Evolutionary conservation across 768 basidiomycete genomes (phyloP).

Genomic region (Boletus sp.): DNA sequence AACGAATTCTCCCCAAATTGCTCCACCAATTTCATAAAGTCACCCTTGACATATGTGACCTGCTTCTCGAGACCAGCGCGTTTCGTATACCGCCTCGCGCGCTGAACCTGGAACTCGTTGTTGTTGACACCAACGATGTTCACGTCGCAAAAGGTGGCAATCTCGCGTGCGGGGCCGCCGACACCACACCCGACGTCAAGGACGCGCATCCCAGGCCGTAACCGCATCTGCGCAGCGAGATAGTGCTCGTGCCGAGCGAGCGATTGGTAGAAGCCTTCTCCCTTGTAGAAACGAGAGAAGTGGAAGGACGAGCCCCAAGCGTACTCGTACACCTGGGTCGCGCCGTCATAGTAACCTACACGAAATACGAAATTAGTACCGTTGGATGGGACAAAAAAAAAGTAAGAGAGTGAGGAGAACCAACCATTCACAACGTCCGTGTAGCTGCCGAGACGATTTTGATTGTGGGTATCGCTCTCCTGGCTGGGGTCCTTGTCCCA

Average conservation of each 20-base stretch:
- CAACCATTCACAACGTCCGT: slow-evolving; percentile 91
- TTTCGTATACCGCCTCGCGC: slow-evolving; percentile 82
- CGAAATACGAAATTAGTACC: neutral
- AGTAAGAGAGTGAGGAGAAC: slow-evolving; percentile 15
- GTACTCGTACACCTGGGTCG: slow-evolving; percentile 93
- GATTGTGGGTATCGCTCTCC: slow-evolving; percentile 64
- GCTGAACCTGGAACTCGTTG: slow-evolving; percentile 90
- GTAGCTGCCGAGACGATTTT: slow-evolving; percentile 77
- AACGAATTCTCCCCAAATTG: slow-evolving; percentile 91
- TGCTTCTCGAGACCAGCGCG: slow-evolving; percentile 72
- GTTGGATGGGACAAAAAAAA: neutral
- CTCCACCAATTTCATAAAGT: slow-evolving; percentile 94
- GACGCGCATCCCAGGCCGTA: slow-evolving; percentile 90
- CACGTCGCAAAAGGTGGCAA: slow-evolving; percentile 86
- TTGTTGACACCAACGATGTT: slow-evolving; percentile 89
- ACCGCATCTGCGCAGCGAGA: slow-evolving; percentile 80
- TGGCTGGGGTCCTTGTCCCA: slow-evolving; percentile 83
- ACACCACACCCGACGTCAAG: slow-evolving; percentile 99
- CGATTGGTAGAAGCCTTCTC: slow-evolving; percentile 71
- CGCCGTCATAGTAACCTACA: slow-evolving; percentile 95
- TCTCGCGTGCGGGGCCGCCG: slow-evolving; percentile 95
- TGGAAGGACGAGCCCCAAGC: slow-evolving; percentile 93
- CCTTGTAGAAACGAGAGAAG: slow-evolving; percentile 96
- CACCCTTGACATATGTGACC: slow-evolving; percentile 84
- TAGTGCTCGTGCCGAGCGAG: slow-evolving; percentile 95